Base-by-base conservation (phyloP, 2,329 filamentous ascomycete genomes). In the Paradendryphiella salina region DNA sequence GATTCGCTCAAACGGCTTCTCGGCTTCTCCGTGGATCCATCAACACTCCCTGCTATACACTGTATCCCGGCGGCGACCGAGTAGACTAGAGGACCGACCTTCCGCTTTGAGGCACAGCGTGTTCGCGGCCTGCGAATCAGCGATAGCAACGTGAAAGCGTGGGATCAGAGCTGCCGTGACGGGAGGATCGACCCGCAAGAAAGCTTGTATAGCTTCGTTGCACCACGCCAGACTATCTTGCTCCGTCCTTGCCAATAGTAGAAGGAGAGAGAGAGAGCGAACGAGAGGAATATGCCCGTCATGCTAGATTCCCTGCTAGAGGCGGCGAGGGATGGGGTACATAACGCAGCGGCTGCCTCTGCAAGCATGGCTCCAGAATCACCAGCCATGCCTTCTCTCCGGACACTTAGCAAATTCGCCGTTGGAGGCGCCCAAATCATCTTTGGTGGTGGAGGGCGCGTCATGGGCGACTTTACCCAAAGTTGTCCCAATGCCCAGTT, bases 401-500 rank as follows among this genome's bases (percentile, higher is more conserved):
- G 67, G 20, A 70, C 68, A 13, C 51, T 74, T 36, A 65, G 69
- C 46, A 73, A 74, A 59, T 45, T 74, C 31, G 72, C 70, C 17
- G 50, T 74, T 2, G 61, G 65, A 35, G 69, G 70, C 26, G 69
- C 66, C 15, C 67, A 72, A 46, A 55, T 72, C 29, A 51, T 73
- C 40, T 60, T 66, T 17, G 68, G 67, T 36, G 54, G 59, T 36
- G 67, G 63, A 6, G 44, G 40, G 13, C 44, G 45, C 15, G 70
- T 70, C 9, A 57, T 66, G 61, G 69, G 35, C 54, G 61, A 14
- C 45, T 67, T 34, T 37, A 56, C 51, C 52, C 65, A 32, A 31
- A 53, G 31, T 5, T 74, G 72, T 49, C 57, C 70, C 9, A 72
- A 75, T 54, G 71, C 73, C 6, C 76, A 79, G 54, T 66, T 86